Percentiles rank a stretch among this genome's conserved stretches.
Evolutionary conservation across 345 rosid genomes (phyloP).

Genomic region (Geranium brycei): DNA sequence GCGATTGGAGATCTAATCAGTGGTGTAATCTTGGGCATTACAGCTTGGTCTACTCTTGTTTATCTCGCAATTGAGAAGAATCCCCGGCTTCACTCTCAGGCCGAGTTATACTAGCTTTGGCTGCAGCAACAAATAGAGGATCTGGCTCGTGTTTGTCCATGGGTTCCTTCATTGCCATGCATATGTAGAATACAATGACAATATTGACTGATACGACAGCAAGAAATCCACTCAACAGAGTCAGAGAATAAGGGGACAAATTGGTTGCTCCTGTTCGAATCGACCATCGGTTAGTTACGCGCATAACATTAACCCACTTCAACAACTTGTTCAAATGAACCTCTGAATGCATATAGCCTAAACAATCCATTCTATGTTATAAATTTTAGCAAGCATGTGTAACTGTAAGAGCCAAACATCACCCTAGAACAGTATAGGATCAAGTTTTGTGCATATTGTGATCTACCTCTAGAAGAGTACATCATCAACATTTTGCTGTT

Average conservation of each 20-base stretch:
- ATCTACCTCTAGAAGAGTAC: too few relatives aligned
- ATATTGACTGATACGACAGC: constrained; percentile 84
- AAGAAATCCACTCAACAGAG: constrained; percentile 67
- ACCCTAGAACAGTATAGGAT: too few relatives aligned
- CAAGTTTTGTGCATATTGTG: too few relatives aligned
- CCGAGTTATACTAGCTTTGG: constrained; percentile 56
- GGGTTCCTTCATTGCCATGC: constrained; percentile 82
- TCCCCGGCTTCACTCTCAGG: constrained; percentile 18
- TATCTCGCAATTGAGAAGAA: constrained; percentile 31
- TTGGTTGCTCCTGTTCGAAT: constrained; percentile 42
- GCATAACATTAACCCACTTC: too few relatives aligned
- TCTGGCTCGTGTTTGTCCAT: constrained; percentile 69
- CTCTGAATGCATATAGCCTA: too few relatives aligned
- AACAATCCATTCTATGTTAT: too few relatives aligned
- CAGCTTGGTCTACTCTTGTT: constrained; percentile 22
- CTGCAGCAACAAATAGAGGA: constrained; percentile 58
- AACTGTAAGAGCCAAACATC: too few relatives aligned
- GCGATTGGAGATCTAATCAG: too few relatives aligned
- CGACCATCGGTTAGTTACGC: neutral
- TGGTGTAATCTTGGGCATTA: too few relatives aligned
- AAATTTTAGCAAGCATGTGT: too few relatives aligned
- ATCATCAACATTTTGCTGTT: too few relatives aligned
- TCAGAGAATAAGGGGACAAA: constrained; percentile 54
- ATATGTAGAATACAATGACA: constrained; percentile 72
- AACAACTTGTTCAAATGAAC: too few relatives aligned